Conservation (phyloP, 768 basidiomycete species). For the Coprinellus micaceus region DNA sequence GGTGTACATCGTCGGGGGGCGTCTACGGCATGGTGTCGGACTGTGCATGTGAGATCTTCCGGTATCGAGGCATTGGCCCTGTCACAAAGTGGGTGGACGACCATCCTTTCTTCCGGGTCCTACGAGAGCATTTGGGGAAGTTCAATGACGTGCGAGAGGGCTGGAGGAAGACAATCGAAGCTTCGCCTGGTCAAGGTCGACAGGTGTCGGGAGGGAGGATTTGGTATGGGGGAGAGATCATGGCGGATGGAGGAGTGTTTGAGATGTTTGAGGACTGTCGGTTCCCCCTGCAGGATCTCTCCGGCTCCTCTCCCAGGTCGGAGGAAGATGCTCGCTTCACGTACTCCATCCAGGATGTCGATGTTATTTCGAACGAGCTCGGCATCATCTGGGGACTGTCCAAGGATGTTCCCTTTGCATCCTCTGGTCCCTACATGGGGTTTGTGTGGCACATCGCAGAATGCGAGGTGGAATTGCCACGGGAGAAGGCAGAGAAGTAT, state of each 20-base stretch:
- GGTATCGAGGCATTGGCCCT: constrained; percentile 21
- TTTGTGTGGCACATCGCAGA: constrained; percentile 19
- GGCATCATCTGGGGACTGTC: constrained; percentile 27
- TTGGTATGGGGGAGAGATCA: constrained; percentile 23
- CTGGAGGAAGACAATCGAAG: background rate
- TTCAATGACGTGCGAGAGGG: background rate
- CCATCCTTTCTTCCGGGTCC: constrained; percentile 21
- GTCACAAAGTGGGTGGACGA: constrained; percentile 31
- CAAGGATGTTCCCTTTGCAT: constrained; percentile 17
- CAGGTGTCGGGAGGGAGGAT: background rate
- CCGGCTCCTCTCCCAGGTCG: constrained; percentile 5
- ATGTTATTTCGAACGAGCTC: constrained; percentile 23
- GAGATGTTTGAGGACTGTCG: constrained; percentile 30
- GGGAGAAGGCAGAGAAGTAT: constrained; percentile 20
- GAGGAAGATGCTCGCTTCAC: constrained; percentile 12
- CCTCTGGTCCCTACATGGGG: constrained; percentile 18
- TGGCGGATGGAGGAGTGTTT: constrained; percentile 15
- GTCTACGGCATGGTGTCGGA: constrained; percentile 24
- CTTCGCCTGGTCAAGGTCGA: constrained; percentile 9
- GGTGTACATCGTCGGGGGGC: constrained; percentile 18
- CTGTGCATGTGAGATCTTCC: constrained; percentile 21
- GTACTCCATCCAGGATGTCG: constrained; percentile 29
- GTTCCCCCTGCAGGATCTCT: constrained; percentile 21
- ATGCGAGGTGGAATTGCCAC: constrained; percentile 14
- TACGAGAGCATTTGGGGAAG: background rate